phyloP scores from a whole-genome alignment of 192 early-diverging fungal species.

The Coemansia sp. region DNA sequence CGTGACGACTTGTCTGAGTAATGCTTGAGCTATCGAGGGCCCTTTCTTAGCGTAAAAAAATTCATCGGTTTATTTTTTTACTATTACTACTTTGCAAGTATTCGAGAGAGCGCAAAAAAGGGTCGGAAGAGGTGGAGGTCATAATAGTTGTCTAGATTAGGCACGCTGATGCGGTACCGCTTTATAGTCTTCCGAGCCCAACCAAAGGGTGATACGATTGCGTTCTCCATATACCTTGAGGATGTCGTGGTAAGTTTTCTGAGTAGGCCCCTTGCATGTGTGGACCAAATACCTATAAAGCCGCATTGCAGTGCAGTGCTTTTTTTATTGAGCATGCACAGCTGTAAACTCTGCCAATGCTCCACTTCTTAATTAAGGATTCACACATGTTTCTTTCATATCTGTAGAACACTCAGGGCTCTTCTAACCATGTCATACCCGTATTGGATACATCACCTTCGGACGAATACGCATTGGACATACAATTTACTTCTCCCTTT shows the following conservation, averaged over 20 bases:
- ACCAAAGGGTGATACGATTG: slow-evolving; percentile 34
- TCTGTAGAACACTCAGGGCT: slow-evolving; percentile 5
- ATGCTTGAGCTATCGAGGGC: not conserved
- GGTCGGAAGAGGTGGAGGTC: not conserved
- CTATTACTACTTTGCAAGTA: not conserved
- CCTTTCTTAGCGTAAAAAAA: not conserved
- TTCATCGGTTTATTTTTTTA: not conserved
- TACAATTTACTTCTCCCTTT: slow-evolving; percentile 13
- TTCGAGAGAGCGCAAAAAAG: not conserved
- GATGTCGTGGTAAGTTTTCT: slow-evolving; percentile 23
- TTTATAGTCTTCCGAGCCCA: slow-evolving; percentile 54
- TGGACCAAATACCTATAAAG: not conserved
- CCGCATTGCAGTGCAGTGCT: not conserved
- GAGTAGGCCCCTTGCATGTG: not conserved
- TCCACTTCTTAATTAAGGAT: slow-evolving; percentile 1
- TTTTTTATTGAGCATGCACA: not conserved
- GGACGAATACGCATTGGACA: slow-evolving; percentile 18
- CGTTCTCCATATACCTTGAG: slow-evolving; percentile 45
- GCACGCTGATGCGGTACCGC: slow-evolving; percentile 44
- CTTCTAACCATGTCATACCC: not conserved
- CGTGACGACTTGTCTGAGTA: not conserved
- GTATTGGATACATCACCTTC: slow-evolving; percentile 19
- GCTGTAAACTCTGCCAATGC: not conserved
- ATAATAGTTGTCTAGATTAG: not conserved
- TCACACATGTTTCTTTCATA: not conserved